phyloP scores from a whole-genome alignment of 2,329 filamentous ascomycete genomes.

The Botrytis tulipae region DNA sequence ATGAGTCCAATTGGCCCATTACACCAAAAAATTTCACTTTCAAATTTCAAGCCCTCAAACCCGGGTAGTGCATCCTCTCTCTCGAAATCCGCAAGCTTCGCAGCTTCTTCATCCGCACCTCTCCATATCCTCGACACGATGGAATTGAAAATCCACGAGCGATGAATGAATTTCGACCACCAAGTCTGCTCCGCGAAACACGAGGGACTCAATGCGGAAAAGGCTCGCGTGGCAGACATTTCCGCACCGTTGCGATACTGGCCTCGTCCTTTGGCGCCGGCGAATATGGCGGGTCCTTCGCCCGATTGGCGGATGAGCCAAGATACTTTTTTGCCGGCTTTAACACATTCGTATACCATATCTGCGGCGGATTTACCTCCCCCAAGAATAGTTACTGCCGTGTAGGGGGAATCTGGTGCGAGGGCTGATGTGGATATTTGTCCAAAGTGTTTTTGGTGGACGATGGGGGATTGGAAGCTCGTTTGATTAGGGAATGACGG shows the following conservation, averaged over 20 bases:
- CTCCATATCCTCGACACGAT: conserved; percentile 30
- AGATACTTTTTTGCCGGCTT: conserved; percentile 1
- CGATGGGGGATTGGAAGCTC: conserved; percentile 7
- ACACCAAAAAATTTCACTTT: conserved; percentile 33
- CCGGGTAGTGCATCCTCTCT: conserved; percentile 26
- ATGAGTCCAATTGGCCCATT: conserved; percentile 34
- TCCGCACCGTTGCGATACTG: conserved; percentile 25
- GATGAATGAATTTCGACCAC: conserved; percentile 23
- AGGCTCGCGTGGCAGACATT: conserved; percentile 24
- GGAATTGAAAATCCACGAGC: conserved; percentile 24
- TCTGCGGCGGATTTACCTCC: conserved; percentile 15
- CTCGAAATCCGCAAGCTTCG: conserved; percentile 31
- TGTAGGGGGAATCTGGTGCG: background rate
- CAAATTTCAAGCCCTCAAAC: conserved; percentile 13
- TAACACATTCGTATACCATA: conserved; percentile 8
- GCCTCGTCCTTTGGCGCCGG: background rate
- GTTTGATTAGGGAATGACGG: conserved; percentile 25
- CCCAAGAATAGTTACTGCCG: conserved; percentile 14
- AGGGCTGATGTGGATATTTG: conserved; percentile 12
- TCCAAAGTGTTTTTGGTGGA: conserved; percentile 19
- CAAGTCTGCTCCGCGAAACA: conserved; percentile 23
- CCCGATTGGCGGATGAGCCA: conserved; percentile 8
- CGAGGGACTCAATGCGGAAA: conserved; percentile 22
- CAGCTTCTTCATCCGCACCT: conserved; percentile 28
- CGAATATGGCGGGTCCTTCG: background rate